Base-by-base conservation (phyloP, 2,329 filamentous ascomycete species). In the Claviceps sp. region DNA sequence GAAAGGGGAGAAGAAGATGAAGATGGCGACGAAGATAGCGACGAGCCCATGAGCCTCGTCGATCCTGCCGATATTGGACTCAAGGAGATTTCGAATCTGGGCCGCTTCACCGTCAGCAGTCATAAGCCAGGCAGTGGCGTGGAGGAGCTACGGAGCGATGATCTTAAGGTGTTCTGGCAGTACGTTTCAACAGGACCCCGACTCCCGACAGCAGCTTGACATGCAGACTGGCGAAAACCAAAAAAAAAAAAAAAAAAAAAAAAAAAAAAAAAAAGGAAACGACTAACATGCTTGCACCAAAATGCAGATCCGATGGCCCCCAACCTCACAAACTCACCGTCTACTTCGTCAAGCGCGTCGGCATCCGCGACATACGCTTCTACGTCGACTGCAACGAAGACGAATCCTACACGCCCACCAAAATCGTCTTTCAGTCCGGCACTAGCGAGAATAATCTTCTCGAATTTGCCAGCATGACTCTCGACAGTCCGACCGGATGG, bases 391-490 rank as follows among this genome's bases (percentile, higher is more conserved):
- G 95, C 66, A 83, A 85, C 55, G 80, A 88, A 50, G 93, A 98
- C 67, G 93, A 98, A 69, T 93, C 86, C 44, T 98, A 98, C 66
- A 98, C 93, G 3, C 93, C 93, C 0, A 97, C 90, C 1, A 87
- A 89, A 60, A 94, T 98, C 61, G 74, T 86, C 46, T 89, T 97
- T 63, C 80, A 85, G 39, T 91, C 90, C 0, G 93, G 93, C 13
- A 95, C 88, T 56, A 88, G 89, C 45, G 85, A 89, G 57, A 93
- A 97, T 66, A 89, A 94, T 62, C 79, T 97, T 9, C 85, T 94
- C 50, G 86, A 93, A 56, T 97, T 95, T 66, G 83, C 83, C 1
- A 82, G 82, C 23, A 85, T 95, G 75, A 78, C 80, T 56, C 82
- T 95, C 23, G 80, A 82, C 56, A 83, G 81, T 53, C 91, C 91